Conservation (phyloP, 129 eudicot species). For the Flaveria robusta region DNA sequence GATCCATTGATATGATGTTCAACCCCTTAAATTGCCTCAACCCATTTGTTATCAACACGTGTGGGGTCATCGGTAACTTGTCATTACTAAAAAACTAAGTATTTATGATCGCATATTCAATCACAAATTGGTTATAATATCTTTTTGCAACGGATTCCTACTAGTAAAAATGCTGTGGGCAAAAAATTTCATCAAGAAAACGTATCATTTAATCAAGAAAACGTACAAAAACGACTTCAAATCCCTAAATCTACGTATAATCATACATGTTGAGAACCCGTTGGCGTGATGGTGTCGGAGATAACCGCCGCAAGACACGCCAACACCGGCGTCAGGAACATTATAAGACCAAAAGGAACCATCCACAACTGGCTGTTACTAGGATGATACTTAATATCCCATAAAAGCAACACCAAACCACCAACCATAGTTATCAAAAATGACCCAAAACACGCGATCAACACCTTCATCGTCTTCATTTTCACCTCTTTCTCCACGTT, state of each 20-base stretch:
- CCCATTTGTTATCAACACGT: background rate
- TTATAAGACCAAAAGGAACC: slow-evolving; percentile 76
- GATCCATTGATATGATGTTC: background rate
- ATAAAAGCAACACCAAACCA: slow-evolving; percentile 50
- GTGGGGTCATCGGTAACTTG: too few species aligned
- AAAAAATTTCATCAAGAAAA: too few species aligned
- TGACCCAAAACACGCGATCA: slow-evolving; percentile 39
- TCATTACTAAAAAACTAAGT: too few species aligned
- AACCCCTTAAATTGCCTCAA: background rate
- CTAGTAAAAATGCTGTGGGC: too few species aligned
- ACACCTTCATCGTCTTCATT: slow-evolving; percentile 35
- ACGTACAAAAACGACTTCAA: background rate
- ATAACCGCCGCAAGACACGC: slow-evolving; percentile 35
- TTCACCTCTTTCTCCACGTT: slow-evolving; percentile 9
- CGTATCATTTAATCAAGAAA: background rate
- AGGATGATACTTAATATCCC: slow-evolving; percentile 57
- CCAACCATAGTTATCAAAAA: slow-evolving; percentile 53
- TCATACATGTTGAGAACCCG: slow-evolving; percentile 18
- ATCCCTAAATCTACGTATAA: background rate
- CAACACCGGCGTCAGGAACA: slow-evolving; percentile 57
- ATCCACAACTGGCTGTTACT: slow-evolving; percentile 68
- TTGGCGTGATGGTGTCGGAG: slow-evolving; percentile 33
- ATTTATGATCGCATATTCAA: background rate
- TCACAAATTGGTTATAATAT: background rate
- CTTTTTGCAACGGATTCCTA: too few species aligned